Percentiles rank a stretch among this genome's conserved stretches.
Conservation (phyloP, 1,139 yeast species). For the Blastobotrys aristatus region DNA sequence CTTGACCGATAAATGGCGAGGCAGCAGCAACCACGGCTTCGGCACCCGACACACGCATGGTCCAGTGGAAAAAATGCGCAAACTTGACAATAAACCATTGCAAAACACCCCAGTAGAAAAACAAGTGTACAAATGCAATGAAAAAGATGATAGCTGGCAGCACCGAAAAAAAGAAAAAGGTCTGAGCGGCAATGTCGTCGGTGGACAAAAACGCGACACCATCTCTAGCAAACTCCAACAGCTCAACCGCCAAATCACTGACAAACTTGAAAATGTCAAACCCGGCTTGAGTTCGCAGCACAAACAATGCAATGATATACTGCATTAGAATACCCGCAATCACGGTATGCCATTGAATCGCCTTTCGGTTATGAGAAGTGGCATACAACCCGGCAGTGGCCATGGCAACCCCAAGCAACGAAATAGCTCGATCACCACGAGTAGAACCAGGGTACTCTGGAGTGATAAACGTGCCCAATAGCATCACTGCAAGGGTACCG, state of each 20-base stretch:
- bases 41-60: constrained; percentile 58
- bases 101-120: constrained; percentile 55
- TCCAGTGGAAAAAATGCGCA: constrained; percentile 58
- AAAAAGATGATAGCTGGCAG: constrained; percentile 61
- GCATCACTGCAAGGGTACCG: constrained; percentile 44
- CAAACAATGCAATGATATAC: constrained; percentile 57
- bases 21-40: constrained; percentile 68
- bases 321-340: constrained; percentile 61
- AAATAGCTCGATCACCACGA: constrained; percentile 53
- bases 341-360: constrained; percentile 57
- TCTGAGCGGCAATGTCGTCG: constrained; percentile 38
- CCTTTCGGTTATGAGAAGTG: constrained; percentile 45
- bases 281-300: constrained; percentile 56
- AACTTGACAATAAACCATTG: constrained; percentile 61
- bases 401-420: constrained; percentile 54
- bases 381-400: constrained; percentile 44
- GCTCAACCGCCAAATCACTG: constrained; percentile 53
- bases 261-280: constrained; percentile 61
- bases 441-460: constrained; percentile 43
- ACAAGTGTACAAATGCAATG: constrained; percentile 58
- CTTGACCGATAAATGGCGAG: constrained; percentile 65
- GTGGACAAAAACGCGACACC: constrained; percentile 60
- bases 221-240: constrained; percentile 55
- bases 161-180: constrained; percentile 55
- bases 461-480: constrained; percentile 55